Percentiles rank a stretch among this genome's conserved stretches.
These are phyloP conservation scores for Solanum sitiens DNA, from an alignment of 257 asterid genomes.

Conservation along the genomic window DNA sequence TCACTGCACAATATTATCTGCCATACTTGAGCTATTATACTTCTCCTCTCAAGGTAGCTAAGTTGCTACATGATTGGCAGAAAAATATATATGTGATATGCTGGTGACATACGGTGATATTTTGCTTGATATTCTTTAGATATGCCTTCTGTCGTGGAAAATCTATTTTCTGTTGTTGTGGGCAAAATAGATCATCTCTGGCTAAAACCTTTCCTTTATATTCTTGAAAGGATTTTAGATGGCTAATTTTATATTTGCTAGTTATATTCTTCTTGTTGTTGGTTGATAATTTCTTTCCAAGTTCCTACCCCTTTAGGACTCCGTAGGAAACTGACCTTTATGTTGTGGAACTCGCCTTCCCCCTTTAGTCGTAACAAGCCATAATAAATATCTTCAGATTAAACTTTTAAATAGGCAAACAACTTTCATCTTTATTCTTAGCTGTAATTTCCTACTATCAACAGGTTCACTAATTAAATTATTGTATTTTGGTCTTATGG, in stretches of 20 bases:
- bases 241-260: neutral
- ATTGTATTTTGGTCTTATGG: neutral
- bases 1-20: neutral
- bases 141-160: neutral
- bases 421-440: neutral
- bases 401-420: neutral
- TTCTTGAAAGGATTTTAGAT: neutral
- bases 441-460: neutral
- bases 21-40: neutral
- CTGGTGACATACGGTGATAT: neutral
- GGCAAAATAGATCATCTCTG: neutral
- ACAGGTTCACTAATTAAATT: neutral
- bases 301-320: neutral
- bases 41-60: neutral
- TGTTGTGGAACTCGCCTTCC: neutral
- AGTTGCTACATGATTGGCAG: neutral
- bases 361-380: neutral
- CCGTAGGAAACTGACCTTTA: neutral
- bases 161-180: neutral
- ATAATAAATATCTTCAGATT: neutral
- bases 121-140: neutral
- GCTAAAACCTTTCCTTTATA: neutral
- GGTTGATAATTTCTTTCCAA: neutral
- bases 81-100: neutral
- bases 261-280: neutral